Conservation (phyloP, 2,329 filamentous ascomycete species). For the Fusarium sp. region DNA sequence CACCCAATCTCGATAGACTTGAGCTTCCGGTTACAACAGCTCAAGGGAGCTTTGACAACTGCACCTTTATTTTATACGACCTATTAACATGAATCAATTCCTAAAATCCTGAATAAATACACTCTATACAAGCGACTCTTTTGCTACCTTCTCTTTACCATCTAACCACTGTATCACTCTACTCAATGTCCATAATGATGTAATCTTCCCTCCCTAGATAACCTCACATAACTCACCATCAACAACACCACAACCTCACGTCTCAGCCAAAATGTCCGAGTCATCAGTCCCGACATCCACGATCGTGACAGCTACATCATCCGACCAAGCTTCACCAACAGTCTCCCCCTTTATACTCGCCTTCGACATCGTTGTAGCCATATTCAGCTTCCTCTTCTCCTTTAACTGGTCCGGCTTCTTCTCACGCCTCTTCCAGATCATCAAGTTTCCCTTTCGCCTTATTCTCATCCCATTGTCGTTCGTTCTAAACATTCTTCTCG, state of each 20-base stretch:
- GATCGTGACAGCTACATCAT: slow-evolving; percentile 16
- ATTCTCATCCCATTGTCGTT: slow-evolving; percentile 47
- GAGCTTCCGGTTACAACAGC: slow-evolving; percentile 19
- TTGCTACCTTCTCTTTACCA: not conserved
- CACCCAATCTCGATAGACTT: slow-evolving; percentile 21
- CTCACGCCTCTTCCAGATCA: slow-evolving; percentile 35
- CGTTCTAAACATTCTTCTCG: slow-evolving; percentile 43
- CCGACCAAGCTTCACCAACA: slow-evolving; percentile 24
- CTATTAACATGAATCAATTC: not conserved
- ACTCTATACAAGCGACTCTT: not conserved
- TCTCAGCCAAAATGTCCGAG: slow-evolving; percentile 26
- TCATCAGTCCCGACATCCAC: slow-evolving; percentile 20
- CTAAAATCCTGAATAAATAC: too few relatives aligned
- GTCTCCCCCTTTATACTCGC: slow-evolving; percentile 34
- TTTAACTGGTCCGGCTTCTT: slow-evolving; percentile 46
- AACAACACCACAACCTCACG: slow-evolving; percentile 2
- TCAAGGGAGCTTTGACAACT: slow-evolving; percentile 17
- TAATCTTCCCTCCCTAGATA: slow-evolving; percentile 24
- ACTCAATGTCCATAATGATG: slow-evolving; percentile 19
- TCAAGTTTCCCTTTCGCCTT: slow-evolving; percentile 48
- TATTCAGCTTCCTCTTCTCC: slow-evolving; percentile 43
- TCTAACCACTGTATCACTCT: not conserved
- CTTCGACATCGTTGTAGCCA: slow-evolving; percentile 41
- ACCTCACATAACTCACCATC: slow-evolving; percentile 2
- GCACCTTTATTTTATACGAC: not conserved